Conservation (phyloP, 805 yeast genomes). For the Tetrapisispora iriomotensis region DNA sequence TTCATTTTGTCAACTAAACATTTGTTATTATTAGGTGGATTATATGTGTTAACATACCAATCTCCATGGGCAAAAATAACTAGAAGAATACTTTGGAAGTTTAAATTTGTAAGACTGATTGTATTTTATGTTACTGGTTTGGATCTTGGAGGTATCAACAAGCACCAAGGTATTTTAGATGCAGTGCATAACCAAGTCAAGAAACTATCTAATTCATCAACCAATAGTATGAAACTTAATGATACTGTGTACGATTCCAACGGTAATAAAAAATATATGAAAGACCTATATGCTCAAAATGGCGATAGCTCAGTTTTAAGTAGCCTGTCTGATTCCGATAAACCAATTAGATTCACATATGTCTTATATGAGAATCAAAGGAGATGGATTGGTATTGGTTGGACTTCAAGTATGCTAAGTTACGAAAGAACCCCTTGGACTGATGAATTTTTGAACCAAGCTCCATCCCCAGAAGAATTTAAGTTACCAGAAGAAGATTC, state of each 20-base stretch:
- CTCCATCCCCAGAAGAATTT: conserved; percentile 66
- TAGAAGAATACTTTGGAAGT: conserved; percentile 77
- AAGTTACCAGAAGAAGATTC: conserved; percentile 68
- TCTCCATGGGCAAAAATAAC: conserved; percentile 78
- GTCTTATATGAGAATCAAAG: conserved; percentile 92
- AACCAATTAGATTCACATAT: conserved; percentile 67
- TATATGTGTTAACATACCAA: conserved; percentile 67
- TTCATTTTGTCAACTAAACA: conserved; percentile 64
- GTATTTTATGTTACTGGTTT: conserved; percentile 82
- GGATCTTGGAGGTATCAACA: conserved; percentile 50
- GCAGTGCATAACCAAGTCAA: conserved; percentile 34
- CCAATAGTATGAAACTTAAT: neutral
- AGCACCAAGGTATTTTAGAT: conserved; percentile 34
- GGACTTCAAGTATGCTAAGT: conserved; percentile 86
- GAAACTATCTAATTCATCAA: conserved; percentile 18
- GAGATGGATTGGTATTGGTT: conserved; percentile 95
- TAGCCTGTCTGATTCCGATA: conserved; percentile 27
- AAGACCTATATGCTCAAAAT: neutral
- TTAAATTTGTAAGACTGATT: conserved; percentile 54
- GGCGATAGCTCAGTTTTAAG: neutral
- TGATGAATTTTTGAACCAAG: conserved; percentile 85
- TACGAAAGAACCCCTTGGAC: conserved; percentile 97
- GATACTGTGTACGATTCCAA: conserved; percentile 2
- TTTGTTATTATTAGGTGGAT: conserved; percentile 48
- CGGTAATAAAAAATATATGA: conserved; percentile 26